Base-by-base conservation (phyloP, 2,329 filamentous ascomycete species). In the Phyllachora maydis region DNA sequence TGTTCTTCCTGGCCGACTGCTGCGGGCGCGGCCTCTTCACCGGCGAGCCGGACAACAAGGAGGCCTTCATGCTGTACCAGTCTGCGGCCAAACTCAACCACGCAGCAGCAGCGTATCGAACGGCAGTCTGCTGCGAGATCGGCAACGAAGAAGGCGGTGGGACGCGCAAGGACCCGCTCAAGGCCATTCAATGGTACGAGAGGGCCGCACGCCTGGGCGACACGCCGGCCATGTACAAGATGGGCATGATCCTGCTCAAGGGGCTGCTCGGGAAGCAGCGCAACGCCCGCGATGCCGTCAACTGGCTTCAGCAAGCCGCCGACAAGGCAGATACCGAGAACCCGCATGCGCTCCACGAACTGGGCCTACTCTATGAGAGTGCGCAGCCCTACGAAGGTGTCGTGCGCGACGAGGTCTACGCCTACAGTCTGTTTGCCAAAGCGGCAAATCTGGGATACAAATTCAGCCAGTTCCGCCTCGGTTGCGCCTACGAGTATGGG, bases 181-280 rank as follows among this genome's bases (percentile, higher is more conserved):
- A 95, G 49, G 85, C 88, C 2, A 83, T 95, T 11, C 85, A 95
- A 45, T 98, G 88, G 88, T 98, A 98, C 48, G 82, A 85, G 44
- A 76, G 83, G 20, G 82, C 88, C 5, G 85, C 88, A 8, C 74
- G 75, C 8, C 58, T 95, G 3, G 85, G 88, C 3, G 85, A 98
- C 40, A 74, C 76, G 2, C 77, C 85, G 1, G 88, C 83, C 15
- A 91, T 95, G 81, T 98, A 93, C 55, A 98, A 98, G 49, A 70
- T 95, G 49, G 88, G 88, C 28, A 91, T 93, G 73, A 91, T 98
- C 34, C 55, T 79, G 30, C 64, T 95, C 26, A 95, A 95, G 47
- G 88, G 85, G 8, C 58, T 95, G 14, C 62, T 98, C n/a, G 83
- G 83, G 4, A 83, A 95, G 42, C 64, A 60, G 13, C 68, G 59